These are phyloP conservation scores for Hyaloscypha bicolor DNA, from an alignment of 495 filamentous ascomycete species.

Conservation along the genomic window DNA sequence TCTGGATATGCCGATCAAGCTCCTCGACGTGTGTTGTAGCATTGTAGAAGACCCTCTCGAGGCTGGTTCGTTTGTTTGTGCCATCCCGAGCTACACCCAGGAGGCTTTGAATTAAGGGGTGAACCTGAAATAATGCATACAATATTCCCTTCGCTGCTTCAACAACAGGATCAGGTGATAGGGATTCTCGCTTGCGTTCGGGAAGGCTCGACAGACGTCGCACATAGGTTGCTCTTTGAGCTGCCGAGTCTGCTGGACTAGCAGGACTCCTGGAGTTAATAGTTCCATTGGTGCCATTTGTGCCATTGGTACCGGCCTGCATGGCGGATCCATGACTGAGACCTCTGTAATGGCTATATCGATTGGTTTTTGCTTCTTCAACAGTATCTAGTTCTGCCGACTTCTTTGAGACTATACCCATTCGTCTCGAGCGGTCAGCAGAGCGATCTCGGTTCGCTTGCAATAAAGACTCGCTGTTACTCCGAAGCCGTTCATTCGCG, in stretches of 20 bases:
- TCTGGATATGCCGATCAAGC: slow-evolving; percentile 71
- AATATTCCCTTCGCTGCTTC: slow-evolving; percentile 86
- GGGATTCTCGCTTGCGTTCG: slow-evolving; percentile 69
- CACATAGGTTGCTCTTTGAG: slow-evolving; percentile 61
- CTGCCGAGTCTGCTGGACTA: slow-evolving; percentile 57
- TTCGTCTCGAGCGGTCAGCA: slow-evolving; percentile 64
- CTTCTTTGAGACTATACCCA: slow-evolving; percentile 83
- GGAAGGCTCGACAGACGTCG: slow-evolving; percentile 82
- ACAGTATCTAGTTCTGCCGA: slow-evolving; percentile 73
- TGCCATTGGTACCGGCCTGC: slow-evolving; percentile 47
- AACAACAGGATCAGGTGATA: slow-evolving; percentile 63
- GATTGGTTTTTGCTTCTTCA: slow-evolving; percentile 70
- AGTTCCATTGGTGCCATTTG: slow-evolving; percentile 43
- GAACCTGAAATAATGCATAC: slow-evolving; percentile 80
- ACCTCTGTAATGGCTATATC: slow-evolving; percentile 80
- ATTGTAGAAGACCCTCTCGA: slow-evolving; percentile 79
- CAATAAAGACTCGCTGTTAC: slow-evolving; percentile 84
- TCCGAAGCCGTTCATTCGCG: slow-evolving; percentile 78
- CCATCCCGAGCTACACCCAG: slow-evolving; percentile 70
- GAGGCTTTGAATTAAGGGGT: slow-evolving; percentile 72
- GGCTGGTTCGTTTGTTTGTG: slow-evolving; percentile 65
- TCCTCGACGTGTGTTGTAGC: slow-evolving; percentile 74
- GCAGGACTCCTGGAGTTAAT: slow-evolving; percentile 54
- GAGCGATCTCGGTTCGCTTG: slow-evolving; percentile 40
- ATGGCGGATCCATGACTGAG: slow-evolving; percentile 81